Conservation (phyloP, 768 basidiomycete genomes). For the Naganishia friedmannii region DNA sequence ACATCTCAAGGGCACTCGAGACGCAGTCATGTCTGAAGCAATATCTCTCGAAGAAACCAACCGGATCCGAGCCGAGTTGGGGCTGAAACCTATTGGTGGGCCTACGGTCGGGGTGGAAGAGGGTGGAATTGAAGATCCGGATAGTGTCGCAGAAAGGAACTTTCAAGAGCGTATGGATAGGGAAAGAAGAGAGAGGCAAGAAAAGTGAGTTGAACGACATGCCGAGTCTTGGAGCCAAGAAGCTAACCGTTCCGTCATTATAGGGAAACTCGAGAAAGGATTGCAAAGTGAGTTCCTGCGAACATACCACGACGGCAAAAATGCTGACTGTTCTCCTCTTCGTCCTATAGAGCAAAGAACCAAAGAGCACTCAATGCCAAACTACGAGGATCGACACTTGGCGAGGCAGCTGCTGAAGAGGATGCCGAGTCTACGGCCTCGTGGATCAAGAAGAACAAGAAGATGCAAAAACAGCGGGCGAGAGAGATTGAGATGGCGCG, state of each 20-base stretch:
- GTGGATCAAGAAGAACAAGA: slow-evolving; percentile 90
- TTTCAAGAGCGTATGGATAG: slow-evolving; percentile 69
- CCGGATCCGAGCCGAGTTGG: slow-evolving; percentile 88
- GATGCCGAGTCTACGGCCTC: slow-evolving; percentile 63
- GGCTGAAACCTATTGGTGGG: slow-evolving; percentile 73
- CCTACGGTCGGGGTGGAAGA: slow-evolving; percentile 5
- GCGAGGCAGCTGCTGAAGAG: slow-evolving; percentile 59
- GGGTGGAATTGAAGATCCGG: slow-evolving; percentile 51
- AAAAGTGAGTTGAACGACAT: slow-evolving; percentile 35
- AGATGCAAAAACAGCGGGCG: slow-evolving; percentile 60
- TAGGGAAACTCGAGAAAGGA: slow-evolving; percentile 46
- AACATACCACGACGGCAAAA: slow-evolving; percentile 31
- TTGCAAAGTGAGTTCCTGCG: slow-evolving; percentile 62
- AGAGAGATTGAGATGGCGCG: slow-evolving; percentile 69
- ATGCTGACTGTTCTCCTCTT: slow-evolving; percentile 5
- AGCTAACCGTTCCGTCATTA: not conserved
- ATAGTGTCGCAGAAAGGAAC: slow-evolving; percentile 82
- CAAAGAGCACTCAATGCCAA: slow-evolving; percentile 84
- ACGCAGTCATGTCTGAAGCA: slow-evolving; percentile 33
- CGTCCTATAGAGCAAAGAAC: slow-evolving; percentile 67
- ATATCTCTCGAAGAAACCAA: slow-evolving; percentile 52
- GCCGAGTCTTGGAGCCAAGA: not conserved
- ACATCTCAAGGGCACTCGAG: not conserved
- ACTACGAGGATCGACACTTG: slow-evolving; percentile 88
- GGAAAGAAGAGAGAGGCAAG: slow-evolving; percentile 67